Evolutionary conservation across 768 basidiomycete genomes (phyloP), one percentile per base, ranked within the genome.

Genomic region (Tricholoma hemisulphureum): DNA sequence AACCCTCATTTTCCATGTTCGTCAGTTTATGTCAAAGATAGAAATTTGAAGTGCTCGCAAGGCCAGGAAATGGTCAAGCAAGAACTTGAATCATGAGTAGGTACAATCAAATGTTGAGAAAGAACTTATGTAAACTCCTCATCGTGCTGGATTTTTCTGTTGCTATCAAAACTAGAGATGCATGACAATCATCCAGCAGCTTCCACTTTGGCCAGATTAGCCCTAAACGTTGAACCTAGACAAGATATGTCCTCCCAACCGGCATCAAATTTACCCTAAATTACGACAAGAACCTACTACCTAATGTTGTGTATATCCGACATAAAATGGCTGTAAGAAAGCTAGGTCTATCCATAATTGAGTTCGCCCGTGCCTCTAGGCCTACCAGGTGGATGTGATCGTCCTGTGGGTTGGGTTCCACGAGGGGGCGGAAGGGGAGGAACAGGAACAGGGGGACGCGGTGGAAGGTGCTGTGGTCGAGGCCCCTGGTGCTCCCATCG

Each of bases 321-420:
- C 31, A 34, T 37, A 21, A 37, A 52, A 24, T 37, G 51, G 34
- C 26, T 24, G 21, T 13, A 26, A 14, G 31, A 37, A 11, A 50
- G 48, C 23, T 45, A 61, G 34, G 54, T 58, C 51, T 56, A 64
- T 51, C 56, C 63, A 50, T 64, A 64, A 45, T 64, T 64, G n/a
- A 64, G 61, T 48, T 56, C 58, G 31, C 58, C 59, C 18, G 58
- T 58, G 18, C 51, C 57, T 2, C 57, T 52, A 28, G 46, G 28
- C 46, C 28, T 49, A 4, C 53, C 39, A 29, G 53, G 7, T 18
- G 35, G 37, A 39, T 54, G 39, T 8, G 53, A 31, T 20, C 37
- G 26, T 43, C 43, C 29, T 54, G 39, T 10, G 10, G 53, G 43
- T 23, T 32, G 53, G 43, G 31, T 31, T 29, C 53, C 39, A 8